These are phyloP conservation scores for Warburgia ugandensis DNA, from an alignment of 164 flowering plant genomes.

Conservation along the genomic window DNA sequence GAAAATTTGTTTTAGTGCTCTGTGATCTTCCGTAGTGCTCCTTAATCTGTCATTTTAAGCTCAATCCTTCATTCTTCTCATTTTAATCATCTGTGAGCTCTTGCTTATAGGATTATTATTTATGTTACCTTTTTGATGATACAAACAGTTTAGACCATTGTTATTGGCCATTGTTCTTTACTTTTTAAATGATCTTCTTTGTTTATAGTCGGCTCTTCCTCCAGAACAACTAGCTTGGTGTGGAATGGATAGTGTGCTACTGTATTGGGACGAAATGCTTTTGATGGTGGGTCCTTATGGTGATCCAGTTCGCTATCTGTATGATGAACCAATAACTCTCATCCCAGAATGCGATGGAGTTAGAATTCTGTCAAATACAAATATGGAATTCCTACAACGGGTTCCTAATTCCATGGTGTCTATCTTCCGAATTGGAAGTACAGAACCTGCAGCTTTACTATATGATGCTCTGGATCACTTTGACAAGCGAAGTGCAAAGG, in stretches of 20 bases:
- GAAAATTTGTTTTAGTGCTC: too few species aligned
- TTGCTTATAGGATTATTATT: too few species aligned
- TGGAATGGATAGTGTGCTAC: constrained; percentile 84
- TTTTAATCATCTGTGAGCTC: background rate
- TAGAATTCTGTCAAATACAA: constrained; percentile 79
- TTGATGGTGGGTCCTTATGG: constrained; percentile 91
- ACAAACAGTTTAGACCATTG: too few species aligned
- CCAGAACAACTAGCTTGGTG: constrained; percentile 98
- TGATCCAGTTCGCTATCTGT: constrained; percentile 71
- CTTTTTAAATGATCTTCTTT: constrained; percentile 5
- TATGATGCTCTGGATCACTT: constrained; percentile 98
- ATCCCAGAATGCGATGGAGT: constrained; percentile 98
- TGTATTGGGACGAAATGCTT: constrained; percentile 91
- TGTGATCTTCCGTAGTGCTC: too few species aligned
- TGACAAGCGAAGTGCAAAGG: constrained; percentile 94
- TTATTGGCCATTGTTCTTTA: background rate
- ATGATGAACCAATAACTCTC: constrained; percentile 86
- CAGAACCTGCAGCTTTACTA: constrained; percentile 79
- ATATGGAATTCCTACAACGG: constrained; percentile 84
- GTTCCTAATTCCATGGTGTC: constrained; percentile 94
- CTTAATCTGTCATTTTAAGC: too few species aligned
- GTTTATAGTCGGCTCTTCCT: constrained; percentile 75
- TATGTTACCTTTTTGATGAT: background rate
- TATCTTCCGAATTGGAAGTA: constrained; percentile 92
- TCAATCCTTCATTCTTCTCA: background rate